A percentile compares a stretch with the other conserved stretches of the same genome.
phyloP scores from a whole-genome alignment of 73 alveolate species.

The Breviolum minutum region DNA sequence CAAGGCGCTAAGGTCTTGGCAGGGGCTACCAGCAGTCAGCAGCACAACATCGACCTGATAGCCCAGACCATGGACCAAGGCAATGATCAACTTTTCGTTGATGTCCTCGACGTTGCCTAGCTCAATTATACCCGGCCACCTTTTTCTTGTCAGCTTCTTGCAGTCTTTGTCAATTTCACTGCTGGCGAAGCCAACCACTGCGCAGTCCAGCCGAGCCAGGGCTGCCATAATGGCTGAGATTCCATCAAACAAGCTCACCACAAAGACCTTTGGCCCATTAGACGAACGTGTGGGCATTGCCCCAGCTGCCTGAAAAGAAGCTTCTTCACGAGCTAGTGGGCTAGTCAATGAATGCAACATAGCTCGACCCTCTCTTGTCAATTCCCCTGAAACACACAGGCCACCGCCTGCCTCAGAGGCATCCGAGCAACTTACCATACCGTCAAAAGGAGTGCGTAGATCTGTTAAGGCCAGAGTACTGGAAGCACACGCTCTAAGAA shows the following conservation, averaged over 20 bases:
- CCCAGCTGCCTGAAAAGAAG: not conserved
- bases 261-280: not conserved
- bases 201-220: not conserved
- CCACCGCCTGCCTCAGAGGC: slow-evolving; percentile 4
- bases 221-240: not conserved
- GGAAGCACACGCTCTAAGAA: not conserved
- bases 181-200: not conserved
- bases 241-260: not conserved
- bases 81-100: not conserved
- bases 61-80: not conserved
- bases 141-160: not conserved
- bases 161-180: not conserved
- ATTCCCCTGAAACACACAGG: not conserved
- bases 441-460: not conserved
- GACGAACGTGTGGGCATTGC: not conserved
- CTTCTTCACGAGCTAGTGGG: not conserved
- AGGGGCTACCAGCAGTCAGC: not conserved
- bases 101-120: not conserved
- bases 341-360: not conserved
- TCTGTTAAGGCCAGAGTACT: not conserved
- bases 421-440: not conserved
- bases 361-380: not conserved
- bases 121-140: slow-evolving; percentile 16
- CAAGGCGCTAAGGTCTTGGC: not conserved
- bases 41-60: not conserved